Evolutionary conservation across 2,329 filamentous ascomycete species (phyloP), one percentile per base, ranked within the genome.

Genomic region (Aspergillus fructus): DNA sequence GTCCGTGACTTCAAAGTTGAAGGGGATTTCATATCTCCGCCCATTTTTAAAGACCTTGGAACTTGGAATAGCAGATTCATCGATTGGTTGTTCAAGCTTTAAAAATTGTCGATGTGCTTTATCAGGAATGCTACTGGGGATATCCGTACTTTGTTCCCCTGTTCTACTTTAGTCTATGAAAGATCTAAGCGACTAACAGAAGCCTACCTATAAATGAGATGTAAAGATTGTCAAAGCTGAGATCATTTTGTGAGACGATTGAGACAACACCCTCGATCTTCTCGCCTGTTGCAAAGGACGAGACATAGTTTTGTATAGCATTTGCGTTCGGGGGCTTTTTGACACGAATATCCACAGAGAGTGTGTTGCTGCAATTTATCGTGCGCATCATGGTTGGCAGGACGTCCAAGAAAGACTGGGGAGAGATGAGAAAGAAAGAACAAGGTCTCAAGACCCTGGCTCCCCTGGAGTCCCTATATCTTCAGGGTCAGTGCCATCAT

Each of bases 81-180:
- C 34, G 17, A 58, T 41, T 5, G 19, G 15, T 17, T 56, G 49
- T 9, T 37, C 48, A 19, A 58, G n/a, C 27, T 55, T 34, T 23
- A 58, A 55, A 21, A 60, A 60, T 48, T 37, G 42, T 33, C 54
- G 55, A 9, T 40, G 17, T 17, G 55, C 49, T 39, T 55, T 60
- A 17, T 33, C 40, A 3, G 55, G 52, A 6, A 7, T 49, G 23
- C 49, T 19, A 41, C 47, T 39, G 40, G 50, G 51, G 33, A 60
- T 50, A 8, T 5, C 47, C 27, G 59, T 55, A 9, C 39, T 55
- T 40, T 60, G 42, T 24, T 60, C 55, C 23, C 59, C 59, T 60
- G 40, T 51, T 50, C 9, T 46, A 27, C 9, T 34, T 45, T 12
- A 34, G 48, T 37, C 12, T 23, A 17, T 40, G 30, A 17, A 8